phyloP scores from a whole-genome alignment of 139 green algal species.

The Micractinium sp. region DNA sequence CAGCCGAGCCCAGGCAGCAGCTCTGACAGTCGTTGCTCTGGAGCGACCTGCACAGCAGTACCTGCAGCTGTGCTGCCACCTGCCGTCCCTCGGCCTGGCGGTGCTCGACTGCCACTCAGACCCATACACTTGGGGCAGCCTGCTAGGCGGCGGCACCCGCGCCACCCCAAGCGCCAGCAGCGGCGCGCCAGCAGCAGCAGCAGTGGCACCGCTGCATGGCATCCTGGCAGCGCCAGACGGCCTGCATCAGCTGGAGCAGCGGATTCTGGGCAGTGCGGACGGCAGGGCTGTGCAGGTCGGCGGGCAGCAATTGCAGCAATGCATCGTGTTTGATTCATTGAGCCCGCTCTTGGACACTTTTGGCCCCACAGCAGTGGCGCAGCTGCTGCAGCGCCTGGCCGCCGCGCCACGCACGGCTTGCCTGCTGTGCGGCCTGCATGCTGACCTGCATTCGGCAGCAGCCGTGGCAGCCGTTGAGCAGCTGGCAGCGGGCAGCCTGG shows the following conservation, averaged over 20 bases:
- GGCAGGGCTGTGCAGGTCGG: neutral
- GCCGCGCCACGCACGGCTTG: neutral
- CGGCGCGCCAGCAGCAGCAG: neutral
- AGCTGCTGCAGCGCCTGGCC: constrained; percentile 1
- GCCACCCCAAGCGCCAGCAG: neutral
- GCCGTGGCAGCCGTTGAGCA: neutral
- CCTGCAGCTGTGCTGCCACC: neutral
- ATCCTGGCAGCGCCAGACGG: constrained; percentile 9
- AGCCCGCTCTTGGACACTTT: constrained; percentile 21
- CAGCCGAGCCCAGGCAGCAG: constrained; percentile 4
- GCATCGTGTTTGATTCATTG: constrained; percentile 28
- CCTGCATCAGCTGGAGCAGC: constrained; percentile 18
- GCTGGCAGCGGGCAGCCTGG: constrained; percentile 24
- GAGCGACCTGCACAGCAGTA: constrained; percentile 18
- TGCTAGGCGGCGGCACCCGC: neutral
- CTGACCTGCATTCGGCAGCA: constrained; percentile 16
- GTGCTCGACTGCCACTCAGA: constrained; percentile 28
- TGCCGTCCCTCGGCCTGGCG: neutral
- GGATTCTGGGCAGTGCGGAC: neutral
- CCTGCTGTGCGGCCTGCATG: constrained; percentile 39
- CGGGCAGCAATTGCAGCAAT: neutral
- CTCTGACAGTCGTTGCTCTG: constrained; percentile 11
- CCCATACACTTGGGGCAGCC: constrained; percentile 26
- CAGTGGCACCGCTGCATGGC: neutral
- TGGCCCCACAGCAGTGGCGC: neutral